Base-by-base conservation (phyloP, 768 basidiomycete species). In the Filobasidium floriforme region DNA sequence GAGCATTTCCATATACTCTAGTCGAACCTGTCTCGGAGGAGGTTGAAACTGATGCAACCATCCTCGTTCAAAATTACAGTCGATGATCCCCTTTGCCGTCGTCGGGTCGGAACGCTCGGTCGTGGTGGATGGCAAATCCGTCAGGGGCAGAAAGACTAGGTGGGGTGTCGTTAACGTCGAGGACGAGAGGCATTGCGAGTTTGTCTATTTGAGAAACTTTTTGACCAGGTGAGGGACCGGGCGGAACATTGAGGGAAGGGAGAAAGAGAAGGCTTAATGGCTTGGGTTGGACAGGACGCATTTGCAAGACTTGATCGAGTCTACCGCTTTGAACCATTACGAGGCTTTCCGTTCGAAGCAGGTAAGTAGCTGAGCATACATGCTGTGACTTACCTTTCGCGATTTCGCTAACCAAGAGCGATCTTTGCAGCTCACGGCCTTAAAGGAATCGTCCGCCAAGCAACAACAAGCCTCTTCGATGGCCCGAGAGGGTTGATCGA, bases 301-400 rank as follows among this genome's bases (percentile, higher is more conserved):
- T 81, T 80, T 99, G 76, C 94, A 99, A 80, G 94, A 98, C 76
- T 81, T 99, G 77, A 99, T 99, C 77, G 94, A 99, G 83, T 96
- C 94, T 64, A 98, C 96, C 11, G 92, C 96, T 12, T 90, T 93
- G 80, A 96, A 94, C 79, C 94, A 99, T 81, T 99, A 98, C 79
- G 94, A 99, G 82, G 92, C 93, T 10, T 99, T 99, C 91, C 87
- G 94, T 70, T 94, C 92, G 73, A 97, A 97, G 82, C 94, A 99
- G 82, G 73, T 73, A 22, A 55, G 66, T 59, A n/a, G 2, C 11
- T 43, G 6, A 6, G 46, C 46, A 12, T 41, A 22, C 19, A 9
- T 1, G 15, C 15, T 22, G 9, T 46, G 0, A n/a, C 22, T 40
- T 1, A 2, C 41, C 18, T 19, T 26, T 41, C 1, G 32, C 9